Percentiles rank a stretch among this genome's conserved stretches.
Evolutionary conservation across 1,284 basidiomycete genomes (phyloP).

Genomic region (Erythrobasidium hasegawianum): DNA sequence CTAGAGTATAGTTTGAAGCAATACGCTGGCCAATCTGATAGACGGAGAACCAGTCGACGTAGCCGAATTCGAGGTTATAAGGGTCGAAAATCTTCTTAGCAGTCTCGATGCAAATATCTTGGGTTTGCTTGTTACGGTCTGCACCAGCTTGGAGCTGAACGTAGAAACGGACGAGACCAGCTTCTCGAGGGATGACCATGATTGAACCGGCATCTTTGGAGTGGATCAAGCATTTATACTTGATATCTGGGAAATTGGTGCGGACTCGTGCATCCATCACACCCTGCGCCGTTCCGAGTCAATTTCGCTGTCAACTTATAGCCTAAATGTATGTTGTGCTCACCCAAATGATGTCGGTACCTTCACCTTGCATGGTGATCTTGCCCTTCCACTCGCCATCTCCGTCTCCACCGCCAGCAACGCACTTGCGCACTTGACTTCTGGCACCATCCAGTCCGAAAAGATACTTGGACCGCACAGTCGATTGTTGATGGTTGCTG

Average conservation of each 20-base stretch:
- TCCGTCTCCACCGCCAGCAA: slow-evolving; percentile 42
- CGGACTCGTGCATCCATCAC: slow-evolving; percentile 40
- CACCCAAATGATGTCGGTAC: slow-evolving; percentile 49
- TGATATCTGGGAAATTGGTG: slow-evolving; percentile 44
- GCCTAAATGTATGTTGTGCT: slow-evolving; percentile 41
- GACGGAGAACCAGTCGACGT: slow-evolving; percentile 50
- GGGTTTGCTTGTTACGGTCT: slow-evolving; percentile 47
- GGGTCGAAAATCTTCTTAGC: slow-evolving; percentile 51
- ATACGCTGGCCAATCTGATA: slow-evolving; percentile 48
- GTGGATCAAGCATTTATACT: slow-evolving; percentile 45
- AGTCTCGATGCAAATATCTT: slow-evolving; percentile 48
- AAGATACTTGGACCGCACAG: slow-evolving; percentile 50
- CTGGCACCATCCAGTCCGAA: slow-evolving; percentile 51
- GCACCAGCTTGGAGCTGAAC: slow-evolving; percentile 43
- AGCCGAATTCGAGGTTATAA: slow-evolving; percentile 50
- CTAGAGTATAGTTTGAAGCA: slow-evolving; percentile 45
- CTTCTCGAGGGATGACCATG: slow-evolving; percentile 48
- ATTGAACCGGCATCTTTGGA: slow-evolving; percentile 45
- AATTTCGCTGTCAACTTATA: not conserved
- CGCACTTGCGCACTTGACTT: slow-evolving; percentile 47
- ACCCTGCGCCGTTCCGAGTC: slow-evolving; percentile 14
- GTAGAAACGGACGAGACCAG: slow-evolving; percentile 45
- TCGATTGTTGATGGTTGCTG: slow-evolving; percentile 36
- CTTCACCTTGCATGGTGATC: slow-evolving; percentile 48
- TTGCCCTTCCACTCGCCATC: slow-evolving; percentile 45